A percentile compares a stretch with the other conserved stretches of the same genome.
These are phyloP conservation scores for Ceratocystis cubensis DNA, from an alignment of 2,329 filamentous ascomycete genomes.

Conservation along the genomic window DNA sequence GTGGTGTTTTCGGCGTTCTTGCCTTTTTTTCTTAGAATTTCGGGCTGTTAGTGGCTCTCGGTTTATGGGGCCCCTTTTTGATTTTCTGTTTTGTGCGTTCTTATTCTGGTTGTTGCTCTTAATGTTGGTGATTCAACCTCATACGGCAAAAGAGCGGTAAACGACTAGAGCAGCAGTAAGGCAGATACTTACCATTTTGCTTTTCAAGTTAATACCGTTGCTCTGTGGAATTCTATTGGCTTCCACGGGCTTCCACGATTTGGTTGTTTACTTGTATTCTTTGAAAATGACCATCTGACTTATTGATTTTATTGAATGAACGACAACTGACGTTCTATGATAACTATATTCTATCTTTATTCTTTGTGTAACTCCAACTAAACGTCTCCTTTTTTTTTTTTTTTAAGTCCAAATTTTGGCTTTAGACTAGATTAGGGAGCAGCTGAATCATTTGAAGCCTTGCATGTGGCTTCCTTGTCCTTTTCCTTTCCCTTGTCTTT, in stretches of 20 bases:
- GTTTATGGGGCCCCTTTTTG: not conserved
- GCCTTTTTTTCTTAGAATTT: not conserved
- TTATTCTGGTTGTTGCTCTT: not conserved
- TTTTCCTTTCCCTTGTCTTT: too few species aligned
- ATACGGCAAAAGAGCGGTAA: not conserved
- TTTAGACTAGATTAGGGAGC: too few species aligned
- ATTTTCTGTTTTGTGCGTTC: constrained; percentile 1
- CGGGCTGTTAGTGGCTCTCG: too few species aligned
- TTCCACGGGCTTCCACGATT: not conserved
- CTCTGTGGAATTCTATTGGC: not conserved
- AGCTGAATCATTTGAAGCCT: too few species aligned
- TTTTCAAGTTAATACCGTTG: not conserved
- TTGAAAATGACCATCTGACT: not conserved
- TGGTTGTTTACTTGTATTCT: not conserved
- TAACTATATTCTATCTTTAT: constrained; percentile 8
- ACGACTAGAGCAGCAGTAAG: not conserved
- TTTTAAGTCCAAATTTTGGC: too few species aligned
- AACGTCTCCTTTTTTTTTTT: not conserved
- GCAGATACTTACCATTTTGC: not conserved
- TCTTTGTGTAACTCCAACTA: not conserved
- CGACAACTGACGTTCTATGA: constrained; percentile 3
- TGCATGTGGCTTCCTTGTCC: too few species aligned
- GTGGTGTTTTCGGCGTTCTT: not conserved
- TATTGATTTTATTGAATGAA: not conserved
- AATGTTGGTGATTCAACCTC: constrained; percentile 10